Base-by-base conservation (phyloP, 257 asterid species). In the Gentiana dahurica region DNA sequence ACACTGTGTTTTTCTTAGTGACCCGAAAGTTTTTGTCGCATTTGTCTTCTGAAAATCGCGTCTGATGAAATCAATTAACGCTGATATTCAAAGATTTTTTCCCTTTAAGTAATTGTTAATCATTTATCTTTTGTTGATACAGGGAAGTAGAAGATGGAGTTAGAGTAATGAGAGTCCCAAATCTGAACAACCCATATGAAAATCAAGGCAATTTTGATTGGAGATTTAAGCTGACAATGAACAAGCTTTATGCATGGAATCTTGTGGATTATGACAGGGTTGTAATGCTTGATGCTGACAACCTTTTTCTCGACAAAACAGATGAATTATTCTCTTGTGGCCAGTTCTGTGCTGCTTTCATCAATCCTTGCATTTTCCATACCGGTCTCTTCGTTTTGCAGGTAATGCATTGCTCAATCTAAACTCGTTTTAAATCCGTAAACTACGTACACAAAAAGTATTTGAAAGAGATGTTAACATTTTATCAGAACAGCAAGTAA, bases 301-400 rank as follows among this genome's bases (percentile, higher is more conserved):
- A 24, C 24, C 24, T 24, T 24, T 24, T 24, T 24, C 90, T 83
- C 43, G 74, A 15, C 3, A 86, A 78, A 53, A 66, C 90, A 2
- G 97, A 89, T 50, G 93, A 89, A 55, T 79, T 89, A 56, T 89
- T 89, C 83, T 93, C 73, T 15, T 89, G 97, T 12, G 97, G 97
- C 32, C 84, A 82, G 63, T 89, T 89, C 41, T 89, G 97, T 47
- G 97, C 95, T 0, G 95, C 82, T 47, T 89, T 83, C 82, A 89
- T 89, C 58, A 89, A 89, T 33, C 97, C 97, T 8, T 89, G 97
- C 86, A 78, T 89, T 65, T 89, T 89, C 77, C 97, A 89, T 65
- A 86, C 97, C 6, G 97, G 97, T 8, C 95, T 89, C 5, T 89
- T 89, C 58, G 97, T 89, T 6, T 62, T 89, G 81, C 84, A 85